Conservation (phyloP, 169 alveolate species). For the Plasmodium vinckei region DNA sequence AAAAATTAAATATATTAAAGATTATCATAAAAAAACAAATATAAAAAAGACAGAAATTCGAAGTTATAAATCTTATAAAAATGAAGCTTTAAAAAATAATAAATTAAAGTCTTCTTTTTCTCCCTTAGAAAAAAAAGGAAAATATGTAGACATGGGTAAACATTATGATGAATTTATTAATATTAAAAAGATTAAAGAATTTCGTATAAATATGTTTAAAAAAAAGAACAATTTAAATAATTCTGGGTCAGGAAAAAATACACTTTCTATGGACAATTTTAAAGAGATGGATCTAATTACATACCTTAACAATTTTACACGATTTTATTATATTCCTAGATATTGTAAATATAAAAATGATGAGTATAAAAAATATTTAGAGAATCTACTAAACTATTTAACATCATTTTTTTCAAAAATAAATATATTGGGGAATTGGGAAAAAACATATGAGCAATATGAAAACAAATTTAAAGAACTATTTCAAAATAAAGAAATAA, state of each 20-base stretch:
- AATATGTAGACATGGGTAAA: constrained; percentile 81
- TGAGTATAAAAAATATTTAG: constrained; percentile 82
- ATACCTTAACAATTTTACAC: constrained; percentile 82
- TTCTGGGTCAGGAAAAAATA: constrained; percentile 8
- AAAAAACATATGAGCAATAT: constrained; percentile 76
- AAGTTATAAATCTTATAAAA: constrained; percentile 76
- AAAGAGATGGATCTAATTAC: constrained; percentile 86
- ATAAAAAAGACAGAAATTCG: constrained; percentile 71
- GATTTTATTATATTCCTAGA: constrained; percentile 85
- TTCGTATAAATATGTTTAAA: constrained; percentile 67
- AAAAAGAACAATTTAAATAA: constrained; percentile 47
- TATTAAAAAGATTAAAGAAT: constrained; percentile 81
- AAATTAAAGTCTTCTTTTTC: constrained; percentile 80
- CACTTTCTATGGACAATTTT: constrained; percentile 74
- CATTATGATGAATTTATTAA: constrained; percentile 83
- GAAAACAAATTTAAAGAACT: constrained; percentile 81
- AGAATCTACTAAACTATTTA: constrained; percentile 79
- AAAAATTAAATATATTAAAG: constrained; percentile 80
- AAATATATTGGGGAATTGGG: constrained; percentile 83
- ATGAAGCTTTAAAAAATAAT: constrained; percentile 78
- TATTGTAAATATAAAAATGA: constrained; percentile 86
- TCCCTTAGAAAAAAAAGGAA: constrained; percentile 88
- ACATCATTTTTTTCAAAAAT: constrained; percentile 79
- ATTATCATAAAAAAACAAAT: constrained; percentile 79
- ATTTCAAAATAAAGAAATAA: constrained; percentile 80